Base-by-base conservation (phyloP, 2,329 filamentous ascomycete species). In the Aspergillus ibericus region DNA sequence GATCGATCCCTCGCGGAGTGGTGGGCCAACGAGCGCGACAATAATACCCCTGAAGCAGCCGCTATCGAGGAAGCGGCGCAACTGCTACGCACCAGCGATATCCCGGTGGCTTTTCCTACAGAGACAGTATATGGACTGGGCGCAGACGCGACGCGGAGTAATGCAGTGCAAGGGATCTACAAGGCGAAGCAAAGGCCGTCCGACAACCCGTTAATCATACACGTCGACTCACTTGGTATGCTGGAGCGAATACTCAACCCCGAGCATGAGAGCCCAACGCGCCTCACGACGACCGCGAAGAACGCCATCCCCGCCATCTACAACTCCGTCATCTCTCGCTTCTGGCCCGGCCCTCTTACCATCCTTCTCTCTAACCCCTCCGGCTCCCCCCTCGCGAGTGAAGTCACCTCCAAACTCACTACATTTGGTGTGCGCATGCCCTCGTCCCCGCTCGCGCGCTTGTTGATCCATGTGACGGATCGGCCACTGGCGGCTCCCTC, bases 121-220 rank as follows among this genome's bases (percentile, higher is more conserved):
- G 95, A 99, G 78, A 99, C 95, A 0, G 95, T 99, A 0, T 99
- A 99, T 73, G 95, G 95, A 0, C 83, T 99, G 7, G 95, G 92
- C n/a, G 95, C 95, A 13, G 95, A 98, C 78, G 95, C 95, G 10
- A 98, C 93, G 25, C 85, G 92, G 67, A 92, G 88, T 68, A 81
- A 80, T 22, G 90, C 93, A 1, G 93, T 98, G 6, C 87, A 84
- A 70, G 93, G 92, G n/a, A 99, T 99, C 65, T 99, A 95, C 75
- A 82, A 85, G 20, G 92, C 91, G 53, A 99, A 99, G 78, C 90
- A 92, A 56, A 81, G 95, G 56, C 95, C 95, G 3, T 90, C 89
- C 6, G 95, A 99, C 72, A 99, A 99, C 73, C 95, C 95, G 16
- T 84, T 99, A 59, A 99, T 99, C 66, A 88, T 97, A 22, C 95